Conservation (phyloP, 2,329 filamentous ascomycete species). For the Alternaria burnsii region DNA sequence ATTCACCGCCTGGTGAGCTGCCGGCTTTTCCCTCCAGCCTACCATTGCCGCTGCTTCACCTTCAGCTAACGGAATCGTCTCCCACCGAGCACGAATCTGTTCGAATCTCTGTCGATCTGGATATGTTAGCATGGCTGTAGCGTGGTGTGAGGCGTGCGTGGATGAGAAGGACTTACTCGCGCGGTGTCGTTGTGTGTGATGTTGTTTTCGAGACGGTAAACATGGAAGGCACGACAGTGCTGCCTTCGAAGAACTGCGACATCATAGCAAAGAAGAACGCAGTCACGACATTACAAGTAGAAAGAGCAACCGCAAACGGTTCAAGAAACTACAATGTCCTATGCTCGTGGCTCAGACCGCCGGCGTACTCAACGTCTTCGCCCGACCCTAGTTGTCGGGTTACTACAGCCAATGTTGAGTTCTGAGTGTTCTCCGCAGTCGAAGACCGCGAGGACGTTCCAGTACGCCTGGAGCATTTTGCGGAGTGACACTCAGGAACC, state of each 20-base stretch:
- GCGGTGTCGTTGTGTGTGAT: constrained; percentile 15
- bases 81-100: constrained; percentile 46
- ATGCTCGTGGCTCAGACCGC: background rate
- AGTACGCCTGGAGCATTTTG: background rate
- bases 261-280: constrained; percentile 15
- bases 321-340: background rate
- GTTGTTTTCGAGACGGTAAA: constrained; percentile 20
- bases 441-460: background rate
- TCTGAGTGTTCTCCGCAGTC: fast-evolving
- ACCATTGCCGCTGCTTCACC: constrained; percentile 32
- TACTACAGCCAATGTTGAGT: background rate
- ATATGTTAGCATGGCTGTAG: constrained; percentile 45
- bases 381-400: background rate
- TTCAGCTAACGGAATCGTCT: constrained; percentile 31
- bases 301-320: background rate
- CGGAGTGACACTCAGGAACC: fast-evolving
- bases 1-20: constrained; percentile 18
- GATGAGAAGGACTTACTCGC: constrained; percentile 25
- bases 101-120: constrained; percentile 45
- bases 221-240: constrained; percentile 27
- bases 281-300: background rate
- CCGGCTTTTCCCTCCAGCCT: constrained; percentile 36
- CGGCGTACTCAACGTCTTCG: background rate
- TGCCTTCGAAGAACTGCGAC: constrained; percentile 13
- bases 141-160: constrained; percentile 19